Evolutionary conservation across 2,329 filamentous ascomycete genomes (phyloP).

Genomic region (Didymella segeticola): DNA sequence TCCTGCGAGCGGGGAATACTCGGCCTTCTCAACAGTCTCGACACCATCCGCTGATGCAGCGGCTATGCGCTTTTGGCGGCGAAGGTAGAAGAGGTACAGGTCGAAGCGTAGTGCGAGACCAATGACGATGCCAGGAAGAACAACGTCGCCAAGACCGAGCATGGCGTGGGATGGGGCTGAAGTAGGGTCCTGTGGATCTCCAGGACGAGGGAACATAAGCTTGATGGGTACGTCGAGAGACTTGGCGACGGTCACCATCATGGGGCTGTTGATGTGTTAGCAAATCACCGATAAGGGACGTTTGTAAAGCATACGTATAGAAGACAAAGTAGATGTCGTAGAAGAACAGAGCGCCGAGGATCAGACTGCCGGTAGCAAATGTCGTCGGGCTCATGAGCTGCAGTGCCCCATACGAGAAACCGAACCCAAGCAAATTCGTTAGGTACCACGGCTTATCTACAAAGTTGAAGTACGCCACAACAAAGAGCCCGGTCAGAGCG

Average conservation of each 20-base stretch:
- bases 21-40: slow-evolving; percentile 44
- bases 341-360: slow-evolving; percentile 82
- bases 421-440: slow-evolving; percentile 86
- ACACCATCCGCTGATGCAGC: slow-evolving; percentile 17
- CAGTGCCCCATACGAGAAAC: slow-evolving; percentile 83
- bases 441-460: slow-evolving; percentile 70
- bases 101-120: slow-evolving; percentile 90
- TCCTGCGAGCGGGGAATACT: slow-evolving; percentile 63
- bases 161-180: slow-evolving; percentile 65
- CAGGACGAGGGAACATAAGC: slow-evolving; percentile 78
- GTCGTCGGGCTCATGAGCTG: slow-evolving; percentile 88
- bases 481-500: slow-evolving; percentile 60
- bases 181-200: slow-evolving; percentile 54
- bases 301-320: slow-evolving; percentile 67
- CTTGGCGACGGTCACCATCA: slow-evolving; percentile 88
- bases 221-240: slow-evolving; percentile 93
- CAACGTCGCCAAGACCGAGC: slow-evolving; percentile 92
- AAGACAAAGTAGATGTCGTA: slow-evolving; percentile 96
- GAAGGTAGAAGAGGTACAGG: slow-evolving; percentile 80
- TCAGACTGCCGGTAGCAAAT: slow-evolving; percentile 79
- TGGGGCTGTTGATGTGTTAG: slow-evolving; percentile 59
- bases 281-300: not conserved
- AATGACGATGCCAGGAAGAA: slow-evolving; percentile 90
- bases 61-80: slow-evolving; percentile 59
- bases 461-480: slow-evolving; percentile 70